Percentiles rank a stretch among this genome's conserved stretches.
Evolutionary conservation across 2,329 filamentous ascomycete species (phyloP).

Genomic region (Arthrobotrys sphaeroides): DNA sequence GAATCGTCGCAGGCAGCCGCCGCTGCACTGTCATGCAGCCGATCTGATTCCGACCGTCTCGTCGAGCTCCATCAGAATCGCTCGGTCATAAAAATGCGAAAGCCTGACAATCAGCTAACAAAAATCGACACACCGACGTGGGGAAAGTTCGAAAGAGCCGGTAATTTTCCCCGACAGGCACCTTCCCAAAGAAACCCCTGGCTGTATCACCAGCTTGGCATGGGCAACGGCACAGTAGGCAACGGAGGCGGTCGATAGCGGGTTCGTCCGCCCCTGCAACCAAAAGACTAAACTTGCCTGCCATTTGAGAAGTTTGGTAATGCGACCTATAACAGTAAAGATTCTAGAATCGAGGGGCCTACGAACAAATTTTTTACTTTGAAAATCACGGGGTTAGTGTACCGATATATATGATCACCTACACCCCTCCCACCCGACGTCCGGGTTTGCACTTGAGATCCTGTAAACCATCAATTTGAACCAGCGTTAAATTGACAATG

Average conservation of each 20-base stretch:
- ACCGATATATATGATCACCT: slow-evolving; percentile 25
- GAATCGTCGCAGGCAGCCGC: not conserved
- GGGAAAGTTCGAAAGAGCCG: slow-evolving; percentile 21
- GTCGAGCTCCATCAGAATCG: slow-evolving; percentile 1
- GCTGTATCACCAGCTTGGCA: slow-evolving; percentile 35
- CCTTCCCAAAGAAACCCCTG: slow-evolving; percentile 32
- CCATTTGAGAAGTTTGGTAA: slow-evolving; percentile 3
- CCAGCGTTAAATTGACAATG: slow-evolving; percentile 19
- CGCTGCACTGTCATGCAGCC: not conserved
- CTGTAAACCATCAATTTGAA: slow-evolving; percentile 5
- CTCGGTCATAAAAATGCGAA: slow-evolving; percentile 4
- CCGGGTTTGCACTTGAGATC: slow-evolving; percentile 18
- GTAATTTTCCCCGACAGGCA: slow-evolving; percentile 34
- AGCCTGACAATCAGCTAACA: slow-evolving; percentile 2
- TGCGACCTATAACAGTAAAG: not conserved
- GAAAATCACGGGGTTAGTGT: not conserved
- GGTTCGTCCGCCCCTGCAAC: slow-evolving; percentile 8
- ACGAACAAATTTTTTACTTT: not conserved
- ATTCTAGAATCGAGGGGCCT: not conserved
- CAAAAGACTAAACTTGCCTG: not conserved
- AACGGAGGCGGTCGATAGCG: slow-evolving; percentile 49
- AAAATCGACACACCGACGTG: slow-evolving; percentile 18
- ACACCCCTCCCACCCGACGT: slow-evolving; percentile 12
- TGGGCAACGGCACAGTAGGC: slow-evolving; percentile 41
- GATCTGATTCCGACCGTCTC: not conserved